Percentiles rank a stretch among this genome's conserved stretches.
Evolutionary conservation across 106 monocot genomes (phyloP).

Genomic region (Amphibolis antarctica): DNA sequence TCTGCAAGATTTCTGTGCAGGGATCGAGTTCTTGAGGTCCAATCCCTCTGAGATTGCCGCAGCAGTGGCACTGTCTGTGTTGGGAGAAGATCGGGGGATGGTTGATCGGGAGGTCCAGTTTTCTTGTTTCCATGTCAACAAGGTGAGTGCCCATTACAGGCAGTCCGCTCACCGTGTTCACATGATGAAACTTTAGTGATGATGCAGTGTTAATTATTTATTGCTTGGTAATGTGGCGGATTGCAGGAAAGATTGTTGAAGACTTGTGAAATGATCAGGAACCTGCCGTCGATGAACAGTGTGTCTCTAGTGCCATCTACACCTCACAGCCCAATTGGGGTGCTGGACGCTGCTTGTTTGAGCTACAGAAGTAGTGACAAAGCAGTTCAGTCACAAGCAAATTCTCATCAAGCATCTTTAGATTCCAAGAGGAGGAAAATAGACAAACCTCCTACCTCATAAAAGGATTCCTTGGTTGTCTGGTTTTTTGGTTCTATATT

Average conservation of each 20-base stretch:
- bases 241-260: constrained; percentile 11
- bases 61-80: constrained; percentile 33
- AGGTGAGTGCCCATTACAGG: constrained; percentile 20
- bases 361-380: constrained; percentile 10
- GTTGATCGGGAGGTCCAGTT: constrained; percentile 20
- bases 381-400: not conserved
- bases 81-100: constrained; percentile 13
- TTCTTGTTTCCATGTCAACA: constrained; percentile 30
- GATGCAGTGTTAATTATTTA: not conserved
- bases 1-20: not conserved
- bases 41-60: constrained; percentile 75
- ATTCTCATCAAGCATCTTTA: constrained; percentile 2
- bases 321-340: constrained; percentile 9
- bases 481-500: not conserved
- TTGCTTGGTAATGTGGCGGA: not conserved
- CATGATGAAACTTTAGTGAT: not conserved
- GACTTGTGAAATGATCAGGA: constrained; percentile 8
- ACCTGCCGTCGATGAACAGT: constrained; percentile 3
- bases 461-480: not conserved
- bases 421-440: constrained; percentile 10
- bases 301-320: not conserved
- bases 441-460: not conserved
- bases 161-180: not conserved
- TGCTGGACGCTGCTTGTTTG: constrained; percentile 10
- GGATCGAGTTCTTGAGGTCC: constrained; percentile 45